These are phyloP conservation scores for Lablab purpureus DNA, from an alignment of 306 rosid genomes.

Conservation along the genomic window DNA sequence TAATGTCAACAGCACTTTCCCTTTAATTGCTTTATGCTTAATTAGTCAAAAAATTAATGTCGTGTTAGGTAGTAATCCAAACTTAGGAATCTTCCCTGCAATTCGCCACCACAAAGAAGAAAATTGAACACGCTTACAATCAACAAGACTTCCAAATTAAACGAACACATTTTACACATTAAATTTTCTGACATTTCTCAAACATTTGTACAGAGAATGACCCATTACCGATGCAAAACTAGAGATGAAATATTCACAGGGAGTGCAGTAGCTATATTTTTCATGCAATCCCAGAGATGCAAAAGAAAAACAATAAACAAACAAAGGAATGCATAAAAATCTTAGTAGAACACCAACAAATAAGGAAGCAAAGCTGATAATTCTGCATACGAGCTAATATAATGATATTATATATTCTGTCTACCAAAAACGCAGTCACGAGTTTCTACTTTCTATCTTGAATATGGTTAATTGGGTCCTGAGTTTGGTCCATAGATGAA, in stretches of 20 bases:
- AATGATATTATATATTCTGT: neutral
- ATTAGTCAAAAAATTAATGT: slow-evolving; percentile 50
- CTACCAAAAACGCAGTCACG: slow-evolving; percentile 17
- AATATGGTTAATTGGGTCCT: slow-evolving; percentile 41
- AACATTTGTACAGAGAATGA: slow-evolving; percentile 27
- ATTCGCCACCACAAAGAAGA: slow-evolving; percentile 31
- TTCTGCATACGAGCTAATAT: slow-evolving; percentile 4
- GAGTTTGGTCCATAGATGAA: slow-evolving; percentile 58
- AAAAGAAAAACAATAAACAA: neutral
- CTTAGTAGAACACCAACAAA: neutral
- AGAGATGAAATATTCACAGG: slow-evolving; percentile 24
- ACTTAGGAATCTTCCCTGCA: slow-evolving; percentile 42
- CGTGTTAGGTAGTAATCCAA: slow-evolving; percentile 51
- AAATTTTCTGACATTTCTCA: slow-evolving; percentile 33
- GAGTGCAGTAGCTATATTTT: neutral
- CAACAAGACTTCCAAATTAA: slow-evolving; percentile 26
- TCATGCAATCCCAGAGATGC: slow-evolving; percentile 9
- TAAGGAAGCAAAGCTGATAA: slow-evolving; percentile 21
- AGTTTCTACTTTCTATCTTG: slow-evolving; percentile 44
- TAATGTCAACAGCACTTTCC: slow-evolving; percentile 54
- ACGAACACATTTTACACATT: slow-evolving; percentile 1
- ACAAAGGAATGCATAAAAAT: neutral
- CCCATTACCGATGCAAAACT: slow-evolving; percentile 21
- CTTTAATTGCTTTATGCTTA: slow-evolving; percentile 46
- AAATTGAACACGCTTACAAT: slow-evolving; percentile 36